Evolutionary conservation across 495 filamentous ascomycete species (phyloP).

Genomic region (Cercophora samala): DNA sequence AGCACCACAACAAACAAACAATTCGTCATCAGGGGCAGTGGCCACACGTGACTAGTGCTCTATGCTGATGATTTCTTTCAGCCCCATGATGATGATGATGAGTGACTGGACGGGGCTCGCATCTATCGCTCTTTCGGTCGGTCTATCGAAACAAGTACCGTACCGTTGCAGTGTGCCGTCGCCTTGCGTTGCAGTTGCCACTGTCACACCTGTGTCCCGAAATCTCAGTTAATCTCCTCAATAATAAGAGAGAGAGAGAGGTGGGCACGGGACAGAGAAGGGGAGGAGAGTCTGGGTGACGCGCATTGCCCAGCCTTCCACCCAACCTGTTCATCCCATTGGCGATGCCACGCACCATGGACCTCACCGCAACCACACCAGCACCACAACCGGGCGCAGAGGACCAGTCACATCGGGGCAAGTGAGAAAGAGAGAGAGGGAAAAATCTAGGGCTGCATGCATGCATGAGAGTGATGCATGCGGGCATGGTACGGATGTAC

Average conservation of each 20-base stretch:
- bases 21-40: conserved; percentile 8
- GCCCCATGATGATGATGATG: not conserved
- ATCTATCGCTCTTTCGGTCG: not conserved
- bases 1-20: not conserved
- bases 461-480: not conserved
- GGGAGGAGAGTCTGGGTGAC: not conserved
- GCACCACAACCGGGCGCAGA: not conserved
- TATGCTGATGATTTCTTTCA: not conserved
- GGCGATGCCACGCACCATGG: not conserved
- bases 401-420: not conserved
- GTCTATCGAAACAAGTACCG: not conserved
- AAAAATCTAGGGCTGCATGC: not conserved
- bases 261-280: not conserved
- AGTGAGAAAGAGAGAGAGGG: not conserved
- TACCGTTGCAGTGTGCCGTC: not conserved
- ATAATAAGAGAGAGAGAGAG: too few species aligned
- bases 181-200: not conserved
- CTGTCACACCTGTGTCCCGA: not conserved
- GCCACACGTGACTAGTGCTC: not conserved
- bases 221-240: not conserved
- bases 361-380: not conserved
- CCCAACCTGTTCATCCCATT: not conserved
- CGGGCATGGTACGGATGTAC: not conserved
- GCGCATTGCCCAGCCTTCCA: not conserved
- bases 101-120: not conserved